These are phyloP conservation scores for Coniochaeta prunicola DNA, from an alignment of 2,329 filamentous ascomycete genomes.

Conservation along the genomic window DNA sequence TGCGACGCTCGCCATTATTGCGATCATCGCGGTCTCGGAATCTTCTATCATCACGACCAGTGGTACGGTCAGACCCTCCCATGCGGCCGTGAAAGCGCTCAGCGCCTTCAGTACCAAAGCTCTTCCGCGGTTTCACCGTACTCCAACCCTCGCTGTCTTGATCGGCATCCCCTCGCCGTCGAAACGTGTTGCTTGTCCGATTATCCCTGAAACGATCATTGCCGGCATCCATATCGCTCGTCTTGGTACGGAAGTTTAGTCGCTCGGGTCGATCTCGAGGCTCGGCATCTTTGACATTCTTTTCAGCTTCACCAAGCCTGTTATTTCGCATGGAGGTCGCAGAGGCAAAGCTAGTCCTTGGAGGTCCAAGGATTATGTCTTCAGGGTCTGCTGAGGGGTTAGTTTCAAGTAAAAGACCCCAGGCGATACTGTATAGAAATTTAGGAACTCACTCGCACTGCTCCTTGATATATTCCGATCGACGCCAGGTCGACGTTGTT, in stretches of 20 bases:
- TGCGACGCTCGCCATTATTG: slow-evolving; percentile 20
- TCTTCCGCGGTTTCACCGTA: slow-evolving; percentile 66
- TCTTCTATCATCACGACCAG: slow-evolving; percentile 45
- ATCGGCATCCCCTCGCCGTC: slow-evolving; percentile 48
- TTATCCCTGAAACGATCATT: slow-evolving; percentile 37
- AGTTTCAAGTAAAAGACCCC: slow-evolving; percentile 9
- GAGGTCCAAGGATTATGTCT: slow-evolving; percentile 79
- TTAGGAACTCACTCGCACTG: slow-evolving; percentile 42
- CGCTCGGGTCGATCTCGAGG: slow-evolving; percentile 50
- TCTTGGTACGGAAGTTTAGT: slow-evolving; percentile 50
- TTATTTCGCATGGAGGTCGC: slow-evolving; percentile 49
- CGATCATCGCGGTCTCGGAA: slow-evolving; percentile 37
- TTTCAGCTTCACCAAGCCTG: slow-evolving; percentile 44
- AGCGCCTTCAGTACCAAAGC: slow-evolving; percentile 63
- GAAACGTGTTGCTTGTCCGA: slow-evolving; percentile 33
- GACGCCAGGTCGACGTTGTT: slow-evolving; percentile 41
- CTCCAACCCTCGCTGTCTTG: slow-evolving; percentile 68
- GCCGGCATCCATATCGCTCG: slow-evolving; percentile 37
- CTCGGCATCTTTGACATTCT: slow-evolving; percentile 42
- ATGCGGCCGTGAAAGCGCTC: slow-evolving; percentile 63
- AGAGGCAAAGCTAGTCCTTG: slow-evolving; percentile 76
- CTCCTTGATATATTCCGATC: slow-evolving; percentile 51
- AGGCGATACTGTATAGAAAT: neutral
- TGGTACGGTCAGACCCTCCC: slow-evolving; percentile 39
- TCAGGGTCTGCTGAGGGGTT: slow-evolving; percentile 51